Percentiles rank a stretch among this genome's conserved stretches.
These are phyloP conservation scores for Xerocomellus dryophilus DNA, from an alignment of 768 basidiomycete genomes.

Conservation along the genomic window DNA sequence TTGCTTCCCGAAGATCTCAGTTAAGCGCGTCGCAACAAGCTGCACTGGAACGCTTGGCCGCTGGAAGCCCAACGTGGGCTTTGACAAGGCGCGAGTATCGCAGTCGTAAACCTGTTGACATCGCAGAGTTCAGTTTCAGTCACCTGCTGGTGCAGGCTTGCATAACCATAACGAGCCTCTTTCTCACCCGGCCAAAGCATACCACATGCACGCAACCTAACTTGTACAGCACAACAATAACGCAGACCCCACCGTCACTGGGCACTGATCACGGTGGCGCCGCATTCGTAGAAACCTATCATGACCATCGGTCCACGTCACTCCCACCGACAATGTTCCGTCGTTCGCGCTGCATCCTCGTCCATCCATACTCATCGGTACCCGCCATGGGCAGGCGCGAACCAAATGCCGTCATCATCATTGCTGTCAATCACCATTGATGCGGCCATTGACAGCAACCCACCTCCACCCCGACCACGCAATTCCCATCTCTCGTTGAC, in stretches of 20 bases:
- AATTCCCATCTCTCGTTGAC: slow-evolving; percentile 7
- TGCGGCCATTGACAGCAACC: background rate
- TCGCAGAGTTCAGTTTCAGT: slow-evolving; percentile 3
- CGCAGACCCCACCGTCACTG: background rate
- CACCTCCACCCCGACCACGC: slow-evolving; percentile 1
- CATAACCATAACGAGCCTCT: background rate
- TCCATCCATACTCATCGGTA: background rate
- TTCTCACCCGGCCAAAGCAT: slow-evolving; percentile 1
- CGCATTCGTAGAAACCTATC: too few species aligned
- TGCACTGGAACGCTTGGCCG: background rate
- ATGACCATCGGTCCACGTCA: too few species aligned
- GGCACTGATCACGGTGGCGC: too few species aligned
- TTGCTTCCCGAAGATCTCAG: slow-evolving; percentile 15
- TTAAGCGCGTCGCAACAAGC: slow-evolving; percentile 15
- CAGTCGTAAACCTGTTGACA: background rate
- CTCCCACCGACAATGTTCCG: background rate
- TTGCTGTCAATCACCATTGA: background rate
- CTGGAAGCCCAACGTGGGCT: background rate
- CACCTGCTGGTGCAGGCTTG: background rate
- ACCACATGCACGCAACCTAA: background rate
- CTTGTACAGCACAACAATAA: background rate
- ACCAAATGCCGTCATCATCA: slow-evolving; percentile 2
- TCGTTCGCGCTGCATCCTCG: background rate
- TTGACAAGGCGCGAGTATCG: slow-evolving; percentile 8
- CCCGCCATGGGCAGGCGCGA: background rate